phyloP scores from a whole-genome alignment of 768 basidiomycete genomes.

The Xerocomellus chrysenteron region DNA sequence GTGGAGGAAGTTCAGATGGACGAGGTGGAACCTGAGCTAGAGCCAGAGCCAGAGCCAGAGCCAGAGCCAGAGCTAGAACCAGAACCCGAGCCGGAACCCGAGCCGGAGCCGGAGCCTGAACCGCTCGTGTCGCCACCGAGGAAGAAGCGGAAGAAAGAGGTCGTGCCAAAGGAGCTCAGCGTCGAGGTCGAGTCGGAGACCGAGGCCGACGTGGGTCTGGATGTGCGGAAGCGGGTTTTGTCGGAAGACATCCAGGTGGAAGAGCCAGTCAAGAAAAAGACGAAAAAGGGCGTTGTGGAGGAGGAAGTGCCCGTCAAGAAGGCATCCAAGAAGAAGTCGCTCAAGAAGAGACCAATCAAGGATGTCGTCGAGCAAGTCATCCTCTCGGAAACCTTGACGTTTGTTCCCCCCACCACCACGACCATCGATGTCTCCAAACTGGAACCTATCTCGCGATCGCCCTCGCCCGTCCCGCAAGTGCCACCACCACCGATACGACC shows the following conservation, averaged over 20 bases:
- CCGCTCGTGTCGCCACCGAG: constrained; percentile 45
- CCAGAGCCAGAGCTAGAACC: constrained; percentile 30
- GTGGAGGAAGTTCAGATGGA: constrained; percentile 28
- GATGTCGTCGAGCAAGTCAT: constrained; percentile 50
- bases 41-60: no score
- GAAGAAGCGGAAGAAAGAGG: constrained; percentile 60
- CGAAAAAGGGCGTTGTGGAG: constrained; percentile 34
- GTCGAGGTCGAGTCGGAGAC: constrained; percentile 62
- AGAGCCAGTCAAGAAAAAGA: constrained; percentile 26
- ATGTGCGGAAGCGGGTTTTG: constrained; percentile 44
- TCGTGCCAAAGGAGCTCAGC: constrained; percentile 33
- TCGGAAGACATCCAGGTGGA: constrained; percentile 43
- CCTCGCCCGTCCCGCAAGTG: constrained; percentile 46
- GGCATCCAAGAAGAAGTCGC: constrained; percentile 35
- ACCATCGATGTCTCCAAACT: constrained; percentile 47
- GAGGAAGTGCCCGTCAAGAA: constrained; percentile 39
- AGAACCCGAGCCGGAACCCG: constrained; percentile 33
- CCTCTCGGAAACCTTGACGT: constrained; percentile 47
- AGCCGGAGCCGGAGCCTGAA: constrained; percentile 35
- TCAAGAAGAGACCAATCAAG: constrained; percentile 36
- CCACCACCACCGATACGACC: constrained; percentile 45
- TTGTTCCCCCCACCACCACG: constrained; percentile 48
- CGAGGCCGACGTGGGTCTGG: constrained; percentile 41
- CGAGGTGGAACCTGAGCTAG: constrained; percentile 32
- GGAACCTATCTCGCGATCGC: constrained; percentile 50